Conservation (phyloP, 2,329 filamentous ascomycete genomes). For the Colletotrichum scovillei region DNA sequence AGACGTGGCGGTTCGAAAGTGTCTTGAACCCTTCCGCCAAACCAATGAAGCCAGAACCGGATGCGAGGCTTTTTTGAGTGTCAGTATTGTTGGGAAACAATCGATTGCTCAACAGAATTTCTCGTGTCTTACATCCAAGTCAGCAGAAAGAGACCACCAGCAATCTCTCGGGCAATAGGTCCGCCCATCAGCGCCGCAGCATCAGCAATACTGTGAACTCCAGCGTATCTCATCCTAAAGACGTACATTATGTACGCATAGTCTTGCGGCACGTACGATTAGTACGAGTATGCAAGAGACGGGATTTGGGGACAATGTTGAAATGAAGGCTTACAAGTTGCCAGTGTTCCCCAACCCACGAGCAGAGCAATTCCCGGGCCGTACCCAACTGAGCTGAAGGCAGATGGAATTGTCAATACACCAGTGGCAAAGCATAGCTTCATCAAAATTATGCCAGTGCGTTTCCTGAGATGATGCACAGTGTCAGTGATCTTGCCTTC, state of each 20-base stretch:
- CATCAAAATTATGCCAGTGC: conserved; percentile 39
- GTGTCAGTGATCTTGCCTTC: no score
- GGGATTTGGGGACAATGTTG: no score
- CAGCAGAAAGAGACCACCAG: no score
- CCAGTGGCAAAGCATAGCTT: conserved; percentile 43
- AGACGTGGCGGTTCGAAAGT: no score
- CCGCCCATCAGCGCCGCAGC: conserved; percentile 39
- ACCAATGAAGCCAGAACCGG: no score
- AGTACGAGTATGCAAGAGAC: no score
- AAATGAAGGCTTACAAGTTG: conserved; percentile 36
- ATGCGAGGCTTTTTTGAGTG: no score
- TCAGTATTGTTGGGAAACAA: no score
- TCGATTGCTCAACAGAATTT: no score
- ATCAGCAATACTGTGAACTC: conserved; percentile 43
- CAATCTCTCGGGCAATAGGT: no score
- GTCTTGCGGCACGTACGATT: conserved; percentile 21
- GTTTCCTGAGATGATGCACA: conserved; percentile 31
- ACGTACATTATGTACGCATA: conserved; percentile 43
- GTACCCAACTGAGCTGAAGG: conserved; percentile 40
- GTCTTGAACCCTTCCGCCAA: no score
- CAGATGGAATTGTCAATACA: conserved; percentile 42
- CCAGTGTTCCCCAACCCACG: conserved; percentile 38
- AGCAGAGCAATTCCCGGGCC: conserved; percentile 38
- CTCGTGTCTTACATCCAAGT: no score
- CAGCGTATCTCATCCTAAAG: conserved; percentile 40